These are phyloP conservation scores for Morella rubra DNA, from an alignment of 306 rosid species.

Conservation along the genomic window DNA sequence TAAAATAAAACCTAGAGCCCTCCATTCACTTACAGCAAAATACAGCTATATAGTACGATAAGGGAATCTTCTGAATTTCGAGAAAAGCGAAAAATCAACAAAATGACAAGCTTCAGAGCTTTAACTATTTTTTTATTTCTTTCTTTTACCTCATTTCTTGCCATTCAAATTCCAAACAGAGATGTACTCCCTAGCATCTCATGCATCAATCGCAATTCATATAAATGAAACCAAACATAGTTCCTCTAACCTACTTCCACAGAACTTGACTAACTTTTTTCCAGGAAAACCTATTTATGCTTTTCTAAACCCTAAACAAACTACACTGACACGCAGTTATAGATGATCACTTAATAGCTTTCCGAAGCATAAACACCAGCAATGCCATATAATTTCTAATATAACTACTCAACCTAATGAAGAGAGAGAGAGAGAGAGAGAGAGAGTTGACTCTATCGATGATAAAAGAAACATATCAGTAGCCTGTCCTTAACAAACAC, in stretches of 20 bases:
- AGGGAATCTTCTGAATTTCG: neutral
- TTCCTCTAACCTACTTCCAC: neutral
- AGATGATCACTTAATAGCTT: neutral
- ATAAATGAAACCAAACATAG: neutral
- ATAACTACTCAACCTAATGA: neutral
- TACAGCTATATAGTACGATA: neutral
- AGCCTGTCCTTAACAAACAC: neutral
- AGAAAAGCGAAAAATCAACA: neutral
- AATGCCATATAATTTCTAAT: neutral
- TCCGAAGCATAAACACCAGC: neutral
- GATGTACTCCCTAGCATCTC: neutral
- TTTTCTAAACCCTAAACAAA: slow-evolving; percentile 10
- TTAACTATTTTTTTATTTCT: neutral
- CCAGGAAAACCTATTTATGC: neutral
- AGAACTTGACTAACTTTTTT: neutral
- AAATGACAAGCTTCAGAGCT: neutral
- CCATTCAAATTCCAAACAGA: neutral
- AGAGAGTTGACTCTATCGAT: neutral
- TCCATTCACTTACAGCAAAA: neutral
- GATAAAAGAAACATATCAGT: neutral
- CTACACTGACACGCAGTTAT: neutral
- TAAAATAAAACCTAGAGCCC: neutral
- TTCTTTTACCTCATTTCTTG: neutral
- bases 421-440: neutral
- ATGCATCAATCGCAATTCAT: neutral